Percentiles rank a stretch among this genome's conserved stretches.
phyloP scores from a whole-genome alignment of 345 rosid species.

The Microcos paniculata region DNA sequence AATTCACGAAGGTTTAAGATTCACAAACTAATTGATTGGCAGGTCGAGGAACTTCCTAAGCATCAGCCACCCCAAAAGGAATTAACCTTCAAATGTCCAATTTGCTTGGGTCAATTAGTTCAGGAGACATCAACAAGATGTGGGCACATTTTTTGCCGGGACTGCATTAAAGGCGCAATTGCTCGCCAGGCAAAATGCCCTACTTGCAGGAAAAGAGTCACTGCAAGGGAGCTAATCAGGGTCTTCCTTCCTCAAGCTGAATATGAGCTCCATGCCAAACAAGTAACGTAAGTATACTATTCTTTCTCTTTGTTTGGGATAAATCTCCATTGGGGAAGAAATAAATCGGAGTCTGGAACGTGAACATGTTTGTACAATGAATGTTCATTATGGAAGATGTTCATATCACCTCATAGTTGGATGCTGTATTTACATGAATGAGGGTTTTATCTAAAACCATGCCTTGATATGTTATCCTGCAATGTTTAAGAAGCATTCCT shows the following conservation, averaged over 20 bases:
- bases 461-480: not conserved
- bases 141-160: conserved; percentile 92
- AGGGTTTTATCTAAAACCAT: not conserved
- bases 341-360: not conserved
- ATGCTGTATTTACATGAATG: not conserved
- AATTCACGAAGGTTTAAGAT: conserved; percentile 11
- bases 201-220: conserved; percentile 75
- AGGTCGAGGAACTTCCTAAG: conserved; percentile 31
- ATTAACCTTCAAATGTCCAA: conserved; percentile 81
- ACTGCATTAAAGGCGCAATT: conserved; percentile 66
- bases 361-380: not conserved
- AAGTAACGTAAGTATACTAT: conserved; percentile 26
- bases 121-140: conserved; percentile 88
- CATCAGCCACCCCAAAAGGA: conserved; percentile 56
- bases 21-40: conserved; percentile 6
- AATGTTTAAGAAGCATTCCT: not conserved
- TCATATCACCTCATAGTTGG: too few species aligned
- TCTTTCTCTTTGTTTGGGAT: not conserved
- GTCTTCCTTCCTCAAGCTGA: conserved; percentile 81
- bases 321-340: not conserved
- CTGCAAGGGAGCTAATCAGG: conserved; percentile 65
- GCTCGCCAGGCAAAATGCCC: conserved; percentile 72
- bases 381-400: not conserved
- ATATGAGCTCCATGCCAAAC: conserved; percentile 21
- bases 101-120: conserved; percentile 73